A percentile compares a stretch with the other conserved stretches of the same genome.
These are phyloP conservation scores for Raphanus hybrid DNA, from an alignment of 441 rosid species.

Conservation along the genomic window DNA sequence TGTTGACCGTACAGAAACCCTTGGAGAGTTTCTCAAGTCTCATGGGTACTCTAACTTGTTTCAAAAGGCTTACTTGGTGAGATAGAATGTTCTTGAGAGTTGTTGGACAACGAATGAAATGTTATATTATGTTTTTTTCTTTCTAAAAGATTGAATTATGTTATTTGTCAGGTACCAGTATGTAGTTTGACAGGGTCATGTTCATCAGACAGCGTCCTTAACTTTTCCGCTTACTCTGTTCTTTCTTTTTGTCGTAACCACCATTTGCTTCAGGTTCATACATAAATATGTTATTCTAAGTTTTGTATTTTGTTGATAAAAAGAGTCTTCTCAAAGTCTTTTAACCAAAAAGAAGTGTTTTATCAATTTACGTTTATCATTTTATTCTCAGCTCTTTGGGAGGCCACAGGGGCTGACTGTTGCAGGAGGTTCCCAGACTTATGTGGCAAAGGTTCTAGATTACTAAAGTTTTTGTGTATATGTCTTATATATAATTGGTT, in stretches of 20 bases:
- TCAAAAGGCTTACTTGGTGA: slow-evolving; percentile 82
- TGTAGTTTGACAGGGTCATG: slow-evolving; percentile 85
- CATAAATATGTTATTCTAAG: not conserved
- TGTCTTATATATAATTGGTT: not conserved
- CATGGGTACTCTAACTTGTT: slow-evolving; percentile 72
- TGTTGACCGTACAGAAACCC: slow-evolving; percentile 56
- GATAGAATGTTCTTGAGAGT: slow-evolving; percentile 15
- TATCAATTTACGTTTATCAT: not conserved
- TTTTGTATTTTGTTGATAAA: not conserved
- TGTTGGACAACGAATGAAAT: not conserved
- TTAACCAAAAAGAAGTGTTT: not conserved
- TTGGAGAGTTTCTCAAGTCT: slow-evolving; percentile 63
- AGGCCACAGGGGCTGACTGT: slow-evolving; percentile 85
- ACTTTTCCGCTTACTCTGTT: slow-evolving; percentile 73
- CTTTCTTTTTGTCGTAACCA: slow-evolving; percentile 80
- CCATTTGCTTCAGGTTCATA: slow-evolving; percentile 74
- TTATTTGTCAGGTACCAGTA: slow-evolving; percentile 58
- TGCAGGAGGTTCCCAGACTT: slow-evolving; percentile 57
- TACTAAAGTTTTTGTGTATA: not conserved
- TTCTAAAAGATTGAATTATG: not conserved
- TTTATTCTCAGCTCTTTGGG: slow-evolving; percentile 59
- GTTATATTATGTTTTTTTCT: not conserved
- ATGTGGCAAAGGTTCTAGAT: slow-evolving; percentile 57
- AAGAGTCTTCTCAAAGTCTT: not conserved
- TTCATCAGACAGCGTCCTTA: slow-evolving; percentile 63